A percentile compares a stretch with the other conserved stretches of the same genome.
Conservation (phyloP, 2,329 filamentous ascomycete species). For the Chaetomiaceae sp. region DNA sequence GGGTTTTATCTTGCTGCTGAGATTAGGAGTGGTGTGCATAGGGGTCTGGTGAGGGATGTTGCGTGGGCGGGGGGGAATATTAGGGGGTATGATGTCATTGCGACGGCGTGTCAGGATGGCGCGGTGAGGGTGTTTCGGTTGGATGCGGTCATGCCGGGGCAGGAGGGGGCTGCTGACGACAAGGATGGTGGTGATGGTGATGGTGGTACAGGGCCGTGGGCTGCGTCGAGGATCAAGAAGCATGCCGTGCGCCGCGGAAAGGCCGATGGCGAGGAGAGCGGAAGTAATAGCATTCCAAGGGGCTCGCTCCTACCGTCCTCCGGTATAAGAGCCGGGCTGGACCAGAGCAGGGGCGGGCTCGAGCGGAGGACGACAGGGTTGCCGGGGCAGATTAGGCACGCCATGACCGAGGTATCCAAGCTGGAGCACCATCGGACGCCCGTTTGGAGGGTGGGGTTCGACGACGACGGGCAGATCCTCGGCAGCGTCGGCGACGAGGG, state of each 20-base stretch:
- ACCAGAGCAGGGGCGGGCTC: slow-evolving; percentile 44
- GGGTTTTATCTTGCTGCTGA: slow-evolving; percentile 84
- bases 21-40: slow-evolving; percentile 58
- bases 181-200: not conserved
- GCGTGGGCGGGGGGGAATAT: slow-evolving; percentile 92
- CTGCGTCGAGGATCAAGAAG: slow-evolving; percentile 42
- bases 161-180: not conserved
- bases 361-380: slow-evolving; percentile 52
- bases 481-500: slow-evolving; percentile 76
- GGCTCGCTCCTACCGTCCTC: slow-evolving; percentile 29
- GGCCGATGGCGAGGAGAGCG: not conserved
- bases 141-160: slow-evolving; percentile 47
- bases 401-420: slow-evolving; percentile 58
- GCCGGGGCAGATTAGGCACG: slow-evolving; percentile 63
- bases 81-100: slow-evolving; percentile 82
- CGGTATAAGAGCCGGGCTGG: slow-evolving; percentile 49
- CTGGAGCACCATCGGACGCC: slow-evolving; percentile 65
- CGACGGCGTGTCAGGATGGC: slow-evolving; percentile 90
- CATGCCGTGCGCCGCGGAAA: slow-evolving; percentile 26
- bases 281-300: not conserved
- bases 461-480: slow-evolving; percentile 65
- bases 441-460: slow-evolving; percentile 72
- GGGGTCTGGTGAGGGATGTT: slow-evolving; percentile 76
- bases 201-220: slow-evolving; percentile 35
- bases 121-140: slow-evolving; percentile 84